Evolutionary conservation across 1,284 basidiomycete genomes (phyloP).

Genomic region (Boletellus deceptivus): DNA sequence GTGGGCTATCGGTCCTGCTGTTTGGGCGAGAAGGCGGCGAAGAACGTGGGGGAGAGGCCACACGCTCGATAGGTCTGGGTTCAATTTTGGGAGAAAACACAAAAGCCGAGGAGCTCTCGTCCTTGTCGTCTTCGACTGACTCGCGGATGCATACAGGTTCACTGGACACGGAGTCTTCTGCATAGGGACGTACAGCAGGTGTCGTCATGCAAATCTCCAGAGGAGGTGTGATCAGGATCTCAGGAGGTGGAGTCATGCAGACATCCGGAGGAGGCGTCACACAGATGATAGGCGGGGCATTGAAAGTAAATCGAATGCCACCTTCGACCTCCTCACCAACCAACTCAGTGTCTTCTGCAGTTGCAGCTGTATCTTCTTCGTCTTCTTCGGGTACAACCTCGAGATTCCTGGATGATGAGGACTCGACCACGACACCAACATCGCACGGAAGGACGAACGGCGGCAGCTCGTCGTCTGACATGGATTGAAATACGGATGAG

Average conservation of each 20-base stretch:
- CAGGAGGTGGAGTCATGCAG: slow-evolving; percentile 37
- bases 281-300: slow-evolving; percentile 48
- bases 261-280: slow-evolving; percentile 41
- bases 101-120: slow-evolving; percentile 25
- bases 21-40: slow-evolving; percentile 12
- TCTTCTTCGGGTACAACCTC: slow-evolving; percentile 48
- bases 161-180: slow-evolving; percentile 1
- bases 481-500: slow-evolving; percentile 48
- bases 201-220: slow-evolving; percentile 10
- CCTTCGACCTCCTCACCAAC: slow-evolving; percentile 51
- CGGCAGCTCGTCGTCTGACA: slow-evolving; percentile 41
- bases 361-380: slow-evolving; percentile 37
- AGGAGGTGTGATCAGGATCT: slow-evolving; percentile 25
- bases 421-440: slow-evolving; percentile 48
- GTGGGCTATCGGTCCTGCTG: slow-evolving; percentile 30
- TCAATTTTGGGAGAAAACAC: slow-evolving; percentile 18
- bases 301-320: slow-evolving; percentile 70
- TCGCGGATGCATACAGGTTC: slow-evolving; percentile 18
- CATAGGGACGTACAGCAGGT: slow-evolving; percentile 10
- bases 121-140: slow-evolving; percentile 33
- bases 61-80: slow-evolving; percentile 8
- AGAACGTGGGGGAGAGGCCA: slow-evolving; percentile 24
- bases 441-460: slow-evolving; percentile 52
- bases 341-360: slow-evolving; percentile 42
- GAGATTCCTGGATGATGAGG: slow-evolving; percentile 24